Conservation (phyloP, 139 green algal genomes). For the Coelastrella sp. region DNA sequence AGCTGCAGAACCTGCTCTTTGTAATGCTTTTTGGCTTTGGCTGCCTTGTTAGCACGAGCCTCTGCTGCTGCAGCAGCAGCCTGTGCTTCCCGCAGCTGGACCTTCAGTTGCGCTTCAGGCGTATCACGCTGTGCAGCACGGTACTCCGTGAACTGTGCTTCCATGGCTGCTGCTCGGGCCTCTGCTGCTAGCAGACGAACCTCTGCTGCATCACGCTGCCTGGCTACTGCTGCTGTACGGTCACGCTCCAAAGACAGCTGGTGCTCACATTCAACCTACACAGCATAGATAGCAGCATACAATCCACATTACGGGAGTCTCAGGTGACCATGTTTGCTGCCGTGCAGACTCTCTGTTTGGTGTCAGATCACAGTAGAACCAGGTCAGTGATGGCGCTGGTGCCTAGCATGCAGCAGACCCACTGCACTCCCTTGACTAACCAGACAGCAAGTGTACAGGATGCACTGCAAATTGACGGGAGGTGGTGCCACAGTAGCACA, state of each 20-base stretch:
- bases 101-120: slow-evolving; percentile 61
- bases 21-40: slow-evolving; percentile 57
- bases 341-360: no score
- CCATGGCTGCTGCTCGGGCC: slow-evolving; percentile 54
- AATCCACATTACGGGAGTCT: background rate
- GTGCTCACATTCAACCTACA: slow-evolving; percentile 79
- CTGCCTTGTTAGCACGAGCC: slow-evolving; percentile 47
- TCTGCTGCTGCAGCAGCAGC: slow-evolving; percentile 49
- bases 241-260: slow-evolving; percentile 77
- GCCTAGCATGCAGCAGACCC: no score
- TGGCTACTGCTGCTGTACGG: slow-evolving; percentile 53
- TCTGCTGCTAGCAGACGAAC: slow-evolving; percentile 62
- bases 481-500: no score
- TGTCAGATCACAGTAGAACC: no score
- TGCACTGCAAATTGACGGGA: no score
- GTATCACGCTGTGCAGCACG: slow-evolving; percentile 43
- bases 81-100: slow-evolving; percentile 58
- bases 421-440: no score
- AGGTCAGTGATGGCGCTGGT: no score
- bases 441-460: no score
- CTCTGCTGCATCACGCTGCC: slow-evolving; percentile 58
- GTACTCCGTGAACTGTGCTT: slow-evolving; percentile 44
- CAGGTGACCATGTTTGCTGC: no score
- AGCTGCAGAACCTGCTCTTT: slow-evolving; percentile 65
- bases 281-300: background rate